Conservation (phyloP, 2,329 filamentous ascomycete species). For the Dissoconium aciculare region DNA sequence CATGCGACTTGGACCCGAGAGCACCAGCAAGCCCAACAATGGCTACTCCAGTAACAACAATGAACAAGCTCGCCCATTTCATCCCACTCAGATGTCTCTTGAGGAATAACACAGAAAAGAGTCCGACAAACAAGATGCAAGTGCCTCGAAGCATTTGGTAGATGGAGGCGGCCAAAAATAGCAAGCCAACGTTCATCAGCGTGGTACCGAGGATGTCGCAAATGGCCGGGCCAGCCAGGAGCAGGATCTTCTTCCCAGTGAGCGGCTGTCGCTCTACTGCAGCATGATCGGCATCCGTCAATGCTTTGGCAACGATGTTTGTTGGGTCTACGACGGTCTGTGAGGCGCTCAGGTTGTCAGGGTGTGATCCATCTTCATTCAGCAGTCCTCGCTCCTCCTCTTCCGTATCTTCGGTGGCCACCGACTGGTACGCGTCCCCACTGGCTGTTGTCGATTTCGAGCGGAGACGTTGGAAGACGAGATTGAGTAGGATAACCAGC, state of each 20-base stretch:
- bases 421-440: slow-evolving; percentile 18
- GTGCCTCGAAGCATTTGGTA: slow-evolving; percentile 98
- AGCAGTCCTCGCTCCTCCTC: slow-evolving; percentile 25
- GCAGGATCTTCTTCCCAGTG: slow-evolving; percentile 51
- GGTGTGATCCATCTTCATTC: slow-evolving; percentile 27
- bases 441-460: neutral
- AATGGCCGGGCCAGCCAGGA: slow-evolving; percentile 73
- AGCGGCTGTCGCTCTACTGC: slow-evolving; percentile 39
- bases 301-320: slow-evolving; percentile 37
- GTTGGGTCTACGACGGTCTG: slow-evolving; percentile 25
- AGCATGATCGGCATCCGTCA: slow-evolving; percentile 35
- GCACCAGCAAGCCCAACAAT: slow-evolving; percentile 81
- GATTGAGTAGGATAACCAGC: slow-evolving; percentile 64
- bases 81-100: slow-evolving; percentile 65
- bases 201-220: slow-evolving; percentile 94
- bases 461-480: slow-evolving; percentile 40
- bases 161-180: slow-evolving; percentile 89
- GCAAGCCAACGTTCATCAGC: slow-evolving; percentile 86
- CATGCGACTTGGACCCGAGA: slow-evolving; percentile 56
- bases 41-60: slow-evolving; percentile 77
- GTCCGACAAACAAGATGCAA: slow-evolving; percentile 82
- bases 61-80: slow-evolving; percentile 79
- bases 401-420: slow-evolving; percentile 18
- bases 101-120: slow-evolving; percentile 88
- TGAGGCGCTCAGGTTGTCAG: slow-evolving; percentile 25